A percentile compares a stretch with the other conserved stretches of the same genome.
Conservation (phyloP, 2,329 filamentous ascomycete genomes). For the Clonostachys solani region DNA sequence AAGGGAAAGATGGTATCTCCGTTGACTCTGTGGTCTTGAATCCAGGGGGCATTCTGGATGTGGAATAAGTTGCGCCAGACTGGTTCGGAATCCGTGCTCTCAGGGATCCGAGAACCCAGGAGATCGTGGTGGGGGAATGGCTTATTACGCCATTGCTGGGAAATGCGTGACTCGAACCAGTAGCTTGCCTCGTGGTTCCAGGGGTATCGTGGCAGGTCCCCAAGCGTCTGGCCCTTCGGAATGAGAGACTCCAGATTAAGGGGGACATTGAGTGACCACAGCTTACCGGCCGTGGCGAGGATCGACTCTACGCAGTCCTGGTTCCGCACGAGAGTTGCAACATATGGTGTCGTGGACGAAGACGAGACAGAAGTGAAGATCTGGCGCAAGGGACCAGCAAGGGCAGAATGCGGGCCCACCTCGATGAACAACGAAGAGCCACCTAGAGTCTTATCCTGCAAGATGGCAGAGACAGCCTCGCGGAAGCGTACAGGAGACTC, state of each 20-base stretch:
- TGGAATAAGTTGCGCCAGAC: constrained; percentile 13
- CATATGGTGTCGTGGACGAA: constrained; percentile 5
- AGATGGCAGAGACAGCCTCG: constrained; percentile 3
- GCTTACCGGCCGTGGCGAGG: background rate
- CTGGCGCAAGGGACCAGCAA: constrained; percentile 31
- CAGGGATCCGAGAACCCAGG: constrained; percentile 11
- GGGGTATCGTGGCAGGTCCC: constrained; percentile 27
- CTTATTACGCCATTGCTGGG: constrained; percentile 2
- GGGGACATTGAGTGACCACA: background rate
- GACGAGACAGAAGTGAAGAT: constrained; percentile 8
- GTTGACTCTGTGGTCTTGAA: constrained; percentile 16
- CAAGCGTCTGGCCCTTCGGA: constrained; percentile 1
- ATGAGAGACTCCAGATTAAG: background rate
- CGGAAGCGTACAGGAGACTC: constrained; percentile 14
- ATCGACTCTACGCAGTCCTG: background rate
- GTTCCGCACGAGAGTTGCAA: background rate
- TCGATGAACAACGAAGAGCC: constrained; percentile 15
- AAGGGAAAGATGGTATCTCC: constrained; percentile 24
- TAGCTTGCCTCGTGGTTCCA: constrained; percentile 30
- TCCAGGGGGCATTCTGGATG: constrained; percentile 21
- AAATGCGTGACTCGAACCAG: constrained; percentile 16
- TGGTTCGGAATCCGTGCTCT: constrained; percentile 1
- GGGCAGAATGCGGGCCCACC: constrained; percentile 29
- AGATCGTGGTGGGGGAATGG: constrained; percentile 11
- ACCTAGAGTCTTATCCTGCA: background rate